Conservation (phyloP, 345 rosid genomes). For the Citrus trifoliata region DNA sequence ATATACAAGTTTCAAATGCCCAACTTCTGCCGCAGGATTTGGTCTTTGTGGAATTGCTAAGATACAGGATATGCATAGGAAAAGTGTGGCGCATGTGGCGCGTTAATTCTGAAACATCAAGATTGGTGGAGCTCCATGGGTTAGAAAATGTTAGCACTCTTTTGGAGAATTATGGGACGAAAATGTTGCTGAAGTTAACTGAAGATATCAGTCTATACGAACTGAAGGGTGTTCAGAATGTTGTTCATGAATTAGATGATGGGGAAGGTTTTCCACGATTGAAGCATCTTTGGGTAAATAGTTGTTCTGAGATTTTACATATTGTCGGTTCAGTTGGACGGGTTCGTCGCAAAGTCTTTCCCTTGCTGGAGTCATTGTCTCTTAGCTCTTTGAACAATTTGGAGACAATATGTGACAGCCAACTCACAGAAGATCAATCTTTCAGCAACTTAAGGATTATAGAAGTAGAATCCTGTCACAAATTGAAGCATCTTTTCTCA, state of each 20-base stretch:
- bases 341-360: neutral
- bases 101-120: rapidly evolving
- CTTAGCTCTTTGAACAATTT: neutral
- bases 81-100: neutral
- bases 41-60: neutral
- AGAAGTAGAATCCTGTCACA: neutral
- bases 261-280: constrained; percentile 8
- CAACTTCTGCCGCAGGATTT: too few relatives aligned
- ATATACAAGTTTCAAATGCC: too few relatives aligned
- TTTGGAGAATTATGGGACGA: neutral
- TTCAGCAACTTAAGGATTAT: constrained; percentile 12
- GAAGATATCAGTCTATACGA: constrained; percentile 11
- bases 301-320: neutral
- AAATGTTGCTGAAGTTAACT: neutral
- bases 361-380: neutral
- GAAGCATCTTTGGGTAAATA: neutral
- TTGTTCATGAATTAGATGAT: neutral
- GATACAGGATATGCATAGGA: neutral
- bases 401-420: constrained; percentile 14
- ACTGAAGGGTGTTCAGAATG: neutral
- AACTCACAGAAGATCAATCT: neutral
- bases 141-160: neutral
- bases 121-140: neutral
- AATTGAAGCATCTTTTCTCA: constrained; percentile 15
- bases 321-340: neutral